These are phyloP conservation scores for Trametes hirsuta DNA, from an alignment of 1,284 basidiomycete species.

Conservation along the genomic window DNA sequence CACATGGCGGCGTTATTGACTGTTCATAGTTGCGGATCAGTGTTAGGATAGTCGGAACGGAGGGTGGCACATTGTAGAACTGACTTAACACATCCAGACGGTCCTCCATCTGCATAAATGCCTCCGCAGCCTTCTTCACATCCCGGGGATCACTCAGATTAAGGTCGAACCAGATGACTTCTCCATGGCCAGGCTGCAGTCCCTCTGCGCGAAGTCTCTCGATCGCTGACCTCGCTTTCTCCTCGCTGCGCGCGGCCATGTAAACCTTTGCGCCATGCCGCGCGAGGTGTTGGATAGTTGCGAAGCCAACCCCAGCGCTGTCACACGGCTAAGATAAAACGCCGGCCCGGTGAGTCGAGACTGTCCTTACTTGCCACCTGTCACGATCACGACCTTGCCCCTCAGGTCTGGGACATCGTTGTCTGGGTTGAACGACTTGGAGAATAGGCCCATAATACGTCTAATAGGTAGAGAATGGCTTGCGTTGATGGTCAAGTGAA, in stretches of 20 bases:
- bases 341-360: background rate
- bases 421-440: slow-evolving; percentile 27
- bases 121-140: slow-evolving; percentile 48
- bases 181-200: slow-evolving; percentile 36
- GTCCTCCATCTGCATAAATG: slow-evolving; percentile 49
- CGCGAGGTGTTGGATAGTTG: slow-evolving; percentile 42
- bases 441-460: slow-evolving; percentile 22
- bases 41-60: background rate
- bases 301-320: slow-evolving; percentile 45
- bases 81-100: slow-evolving; percentile 58
- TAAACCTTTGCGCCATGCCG: slow-evolving; percentile 49
- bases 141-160: slow-evolving; percentile 48
- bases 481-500: too few species aligned
- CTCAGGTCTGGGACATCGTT: slow-evolving; percentile 38
- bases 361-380: slow-evolving; percentile 41
- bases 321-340: background rate
- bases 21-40: slow-evolving; percentile 20
- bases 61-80: background rate
- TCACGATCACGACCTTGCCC: slow-evolving; percentile 46
- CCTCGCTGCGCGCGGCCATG: slow-evolving; percentile 43
- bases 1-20: slow-evolving; percentile 59
- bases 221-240: slow-evolving; percentile 43
- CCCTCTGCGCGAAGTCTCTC: slow-evolving; percentile 39
- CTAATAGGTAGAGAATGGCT: too few species aligned
- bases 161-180: slow-evolving; percentile 48